Conservation (phyloP, 2,329 filamentous ascomycete species). For the Nectriaceae sp. region DNA sequence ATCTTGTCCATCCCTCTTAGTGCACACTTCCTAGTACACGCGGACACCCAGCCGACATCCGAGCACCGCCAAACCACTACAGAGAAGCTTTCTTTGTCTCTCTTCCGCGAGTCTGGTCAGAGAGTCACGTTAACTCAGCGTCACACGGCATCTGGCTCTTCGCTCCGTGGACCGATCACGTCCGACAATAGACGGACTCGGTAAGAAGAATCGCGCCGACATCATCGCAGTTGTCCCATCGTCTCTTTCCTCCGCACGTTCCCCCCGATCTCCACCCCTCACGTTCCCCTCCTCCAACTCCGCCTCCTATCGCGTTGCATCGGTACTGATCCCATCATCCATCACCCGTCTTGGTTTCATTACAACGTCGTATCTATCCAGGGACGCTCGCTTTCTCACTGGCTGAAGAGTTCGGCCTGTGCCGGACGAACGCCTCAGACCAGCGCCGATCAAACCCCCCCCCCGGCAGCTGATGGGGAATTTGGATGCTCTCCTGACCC, state of each 20-base stretch:
- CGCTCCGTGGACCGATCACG: constrained; percentile 1
- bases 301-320: neutral
- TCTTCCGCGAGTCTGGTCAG: neutral
- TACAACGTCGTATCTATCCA: neutral
- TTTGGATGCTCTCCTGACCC: too few species aligned
- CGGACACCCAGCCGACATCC: too few species aligned
- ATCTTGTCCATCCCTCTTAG: neutral
- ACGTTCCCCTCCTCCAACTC: neutral
- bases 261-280: constrained; percentile 8
- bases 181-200: constrained; percentile 6
- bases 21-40: too few species aligned
- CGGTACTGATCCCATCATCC: neutral
- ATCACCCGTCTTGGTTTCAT: neutral
- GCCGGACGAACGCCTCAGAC: neutral
- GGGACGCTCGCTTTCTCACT: neutral
- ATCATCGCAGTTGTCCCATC: constrained; percentile 4
- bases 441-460: too few species aligned
- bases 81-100: neutral
- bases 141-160: neutral
- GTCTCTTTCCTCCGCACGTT: constrained; percentile 1
- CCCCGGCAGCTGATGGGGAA: too few species aligned
- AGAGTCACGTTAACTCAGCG: too few species aligned
- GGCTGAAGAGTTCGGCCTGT: neutral
- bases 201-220: constrained; percentile 6
- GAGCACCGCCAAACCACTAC: neutral